A percentile compares a stretch with the other conserved stretches of the same genome.
These are phyloP conservation scores for Zasmidium citrigriseum DNA, from an alignment of 2,329 filamentous ascomycete species.

Conservation along the genomic window DNA sequence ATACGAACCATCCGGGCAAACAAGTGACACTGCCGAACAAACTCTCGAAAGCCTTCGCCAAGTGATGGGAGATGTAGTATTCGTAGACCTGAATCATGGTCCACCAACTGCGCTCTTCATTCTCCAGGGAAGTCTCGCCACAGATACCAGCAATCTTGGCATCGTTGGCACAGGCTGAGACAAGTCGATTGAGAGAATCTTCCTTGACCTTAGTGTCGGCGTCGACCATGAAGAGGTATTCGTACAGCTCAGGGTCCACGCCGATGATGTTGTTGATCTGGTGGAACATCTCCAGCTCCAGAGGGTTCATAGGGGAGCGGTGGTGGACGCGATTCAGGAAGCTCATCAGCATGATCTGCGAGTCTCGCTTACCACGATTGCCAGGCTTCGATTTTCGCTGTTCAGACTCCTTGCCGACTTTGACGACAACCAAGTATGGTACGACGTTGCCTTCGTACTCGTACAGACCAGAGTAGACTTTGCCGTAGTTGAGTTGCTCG, in stretches of 20 bases:
- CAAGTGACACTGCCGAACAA: slow-evolving; percentile 97
- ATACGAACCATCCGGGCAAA: slow-evolving; percentile 92
- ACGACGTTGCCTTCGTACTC: slow-evolving; percentile 98
- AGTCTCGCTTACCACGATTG: slow-evolving; percentile 98
- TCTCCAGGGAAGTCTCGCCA: slow-evolving; percentile 93
- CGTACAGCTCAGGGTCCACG: slow-evolving; percentile 94
- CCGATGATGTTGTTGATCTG: slow-evolving; percentile 99
- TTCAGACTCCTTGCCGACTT: slow-evolving; percentile 96
- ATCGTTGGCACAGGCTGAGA: slow-evolving; percentile 90
- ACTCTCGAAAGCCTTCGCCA: slow-evolving; percentile 96
- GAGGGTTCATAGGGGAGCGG: slow-evolving; percentile 87
- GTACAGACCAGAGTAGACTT: slow-evolving; percentile 97
- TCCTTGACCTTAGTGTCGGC: slow-evolving; percentile 93
- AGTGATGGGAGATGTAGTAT: slow-evolving; percentile 97
- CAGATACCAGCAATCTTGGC: slow-evolving; percentile 97
- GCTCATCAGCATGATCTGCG: slow-evolving; percentile 91
- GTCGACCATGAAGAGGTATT: slow-evolving; percentile 96
- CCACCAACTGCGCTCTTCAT: slow-evolving; percentile 94
- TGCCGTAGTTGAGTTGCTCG: slow-evolving; percentile 96
- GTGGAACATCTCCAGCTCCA: slow-evolving; percentile 97
- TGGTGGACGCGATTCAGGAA: slow-evolving; percentile 98
- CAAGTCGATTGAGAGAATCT: slow-evolving; percentile 88
- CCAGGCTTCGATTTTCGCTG: slow-evolving; percentile 88
- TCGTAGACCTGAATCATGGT: slow-evolving; percentile 99
- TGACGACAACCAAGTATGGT: slow-evolving; percentile 92